Base-by-base conservation (phyloP, 1,284 basidiomycete species). In the Ceratobasidium theobromae region DNA sequence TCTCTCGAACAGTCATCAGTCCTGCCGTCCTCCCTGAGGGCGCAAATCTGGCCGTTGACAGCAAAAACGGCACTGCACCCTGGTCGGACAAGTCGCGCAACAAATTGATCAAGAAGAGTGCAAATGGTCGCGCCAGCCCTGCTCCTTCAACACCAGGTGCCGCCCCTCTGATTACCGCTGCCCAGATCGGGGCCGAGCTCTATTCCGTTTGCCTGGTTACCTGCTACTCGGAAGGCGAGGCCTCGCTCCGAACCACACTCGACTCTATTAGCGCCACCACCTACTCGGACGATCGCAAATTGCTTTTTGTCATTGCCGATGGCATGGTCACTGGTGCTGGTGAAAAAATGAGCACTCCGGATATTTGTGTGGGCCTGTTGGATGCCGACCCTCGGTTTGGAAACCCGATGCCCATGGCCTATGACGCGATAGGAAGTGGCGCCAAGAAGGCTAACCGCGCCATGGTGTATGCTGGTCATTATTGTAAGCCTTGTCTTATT, bases 321-420 rank as follows among this genome's bases (percentile, higher is more conserved):
- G 97, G 97, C 4, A 98, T 99, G 93, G 95, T 99, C 71, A 99
- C 96, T 0, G 97, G 97, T 53, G 88, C 88, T 2, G 97, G 97
- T 58, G 96, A 99, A 80, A 92, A 94, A 76, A 82, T 82, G 73
- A 95, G 91, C 71, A 99, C 96, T 3, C 97, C 97, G 9, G 97
- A 99, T 77, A 95, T 94, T 58, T 98, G 96, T 74, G 95, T 99
- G 40, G 83, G 87, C 57, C 77, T 99, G 69, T 77, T 99, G 67
- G 95, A 98, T 71, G 91, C 93, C 2, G 97, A 99, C 76, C 88
- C 92, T 21, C 84, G 96, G 4, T 99, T 99, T 74, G 95, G 96
- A 27, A 95, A 98, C 73, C 96, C 97, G 0, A 87, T 87, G 67
- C 94, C 97, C 5, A 98, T 99, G 96, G 89, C 84, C 68, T 99